Conservation (phyloP, 345 rosid species). For the Populus simonii region DNA sequence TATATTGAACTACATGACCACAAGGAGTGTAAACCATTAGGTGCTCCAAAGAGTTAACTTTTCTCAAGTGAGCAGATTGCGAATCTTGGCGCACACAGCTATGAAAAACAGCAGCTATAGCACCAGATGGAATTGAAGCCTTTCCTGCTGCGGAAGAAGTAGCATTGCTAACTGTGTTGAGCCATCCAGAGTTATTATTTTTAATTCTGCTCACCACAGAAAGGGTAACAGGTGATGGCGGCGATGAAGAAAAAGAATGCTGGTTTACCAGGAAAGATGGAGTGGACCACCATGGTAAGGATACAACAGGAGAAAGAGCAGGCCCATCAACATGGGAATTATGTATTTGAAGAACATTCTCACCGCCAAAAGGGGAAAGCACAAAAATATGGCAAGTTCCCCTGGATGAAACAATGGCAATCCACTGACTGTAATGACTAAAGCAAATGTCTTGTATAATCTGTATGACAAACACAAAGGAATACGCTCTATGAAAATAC, state of each 20-base stretch:
- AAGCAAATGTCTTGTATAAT: constrained; percentile 94
- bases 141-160: constrained; percentile 73
- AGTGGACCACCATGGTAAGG: constrained; percentile 91
- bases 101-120: constrained; percentile 75
- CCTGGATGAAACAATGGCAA: constrained; percentile 78
- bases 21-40: constrained; percentile 80
- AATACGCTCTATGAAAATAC: constrained; percentile 13
- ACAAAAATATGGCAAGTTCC: constrained; percentile 91
- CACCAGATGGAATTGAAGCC: constrained; percentile 76
- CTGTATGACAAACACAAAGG: constrained; percentile 35
- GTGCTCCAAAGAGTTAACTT: constrained; percentile 61
- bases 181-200: constrained; percentile 82
- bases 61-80: constrained; percentile 38
- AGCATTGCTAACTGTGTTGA: constrained; percentile 76
- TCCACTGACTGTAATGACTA: constrained; percentile 89
- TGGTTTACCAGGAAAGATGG: constrained; percentile 60
- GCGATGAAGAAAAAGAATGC: constrained; percentile 48
- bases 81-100: constrained; percentile 47
- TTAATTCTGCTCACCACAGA: constrained; percentile 91
- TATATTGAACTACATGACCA: constrained; percentile 91
- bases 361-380: constrained; percentile 95
- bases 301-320: constrained; percentile 56
- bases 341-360: constrained; percentile 67
- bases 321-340: constrained; percentile 72
- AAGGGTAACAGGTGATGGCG: constrained; percentile 66